Evolutionary conservation across 208 protist genomes (phyloP).

Genomic region (Leishmania tropica): DNA sequence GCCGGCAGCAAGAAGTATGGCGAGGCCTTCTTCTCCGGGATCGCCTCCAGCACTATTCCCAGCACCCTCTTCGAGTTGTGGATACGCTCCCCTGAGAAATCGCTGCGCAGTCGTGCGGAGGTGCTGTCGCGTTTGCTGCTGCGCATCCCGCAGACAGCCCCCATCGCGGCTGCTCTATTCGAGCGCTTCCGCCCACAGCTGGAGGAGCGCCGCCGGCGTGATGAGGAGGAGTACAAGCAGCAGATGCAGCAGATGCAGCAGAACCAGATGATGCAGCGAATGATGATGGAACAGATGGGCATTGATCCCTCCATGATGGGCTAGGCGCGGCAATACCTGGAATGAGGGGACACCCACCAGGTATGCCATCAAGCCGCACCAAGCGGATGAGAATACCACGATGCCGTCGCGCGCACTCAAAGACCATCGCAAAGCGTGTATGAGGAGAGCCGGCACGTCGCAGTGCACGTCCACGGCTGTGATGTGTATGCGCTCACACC

Average conservation of each 20-base stretch:
- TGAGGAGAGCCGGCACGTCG: not conserved
- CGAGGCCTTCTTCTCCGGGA: slow-evolving; percentile 54
- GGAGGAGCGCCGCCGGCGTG: slow-evolving; percentile 72
- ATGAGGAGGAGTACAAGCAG: slow-evolving; percentile 82
- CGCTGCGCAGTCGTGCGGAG: slow-evolving; percentile 70
- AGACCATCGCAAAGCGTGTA: too few species aligned
- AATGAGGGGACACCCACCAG: not conserved
- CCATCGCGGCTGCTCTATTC: slow-evolving; percentile 41
- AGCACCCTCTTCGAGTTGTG: slow-evolving; percentile 78
- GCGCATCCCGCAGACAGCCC: slow-evolving; percentile 46
- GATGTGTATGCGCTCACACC: not conserved
- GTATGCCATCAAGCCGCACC: not conserved
- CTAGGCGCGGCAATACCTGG: not conserved
- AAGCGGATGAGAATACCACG: not conserved
- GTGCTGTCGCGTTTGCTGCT: slow-evolving; percentile 61
- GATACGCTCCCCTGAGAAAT: slow-evolving; percentile 62
- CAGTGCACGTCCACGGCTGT: not conserved
- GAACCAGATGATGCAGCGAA: slow-evolving; percentile 84
- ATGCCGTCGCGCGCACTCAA: not conserved
- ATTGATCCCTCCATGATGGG: slow-evolving; percentile 65
- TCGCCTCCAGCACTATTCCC: slow-evolving; percentile 53
- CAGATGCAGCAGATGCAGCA: slow-evolving; percentile 85
- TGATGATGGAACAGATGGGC: slow-evolving; percentile 92
- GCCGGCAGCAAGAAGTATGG: slow-evolving; percentile 54
- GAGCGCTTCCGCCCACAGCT: slow-evolving; percentile 74